Evolutionary conservation across 140 eudicot genomes (phyloP), one percentile per base, ranked within the genome.

Genomic region (Oenanthe javanica): DNA sequence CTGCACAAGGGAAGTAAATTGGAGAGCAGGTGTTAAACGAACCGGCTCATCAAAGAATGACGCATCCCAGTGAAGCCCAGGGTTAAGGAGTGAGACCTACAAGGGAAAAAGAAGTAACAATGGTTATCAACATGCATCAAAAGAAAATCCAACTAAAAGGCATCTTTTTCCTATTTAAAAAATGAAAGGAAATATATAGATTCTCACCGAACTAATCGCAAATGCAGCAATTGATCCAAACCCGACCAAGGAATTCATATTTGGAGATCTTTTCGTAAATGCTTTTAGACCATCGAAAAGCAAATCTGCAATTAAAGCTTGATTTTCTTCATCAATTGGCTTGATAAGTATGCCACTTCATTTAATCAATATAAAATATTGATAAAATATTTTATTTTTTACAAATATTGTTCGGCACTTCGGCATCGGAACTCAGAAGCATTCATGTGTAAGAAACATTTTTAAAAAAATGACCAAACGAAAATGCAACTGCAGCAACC

Each of bases 171-270:
- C 19, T n/a, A 0, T 72, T 4, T 1, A 73, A 8, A 43, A 19
- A 14, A 46, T 0, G 6, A 72, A 72, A 16, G 52, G 6, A 43
- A 72, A 23, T 46, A 45, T 9, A 12, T 14, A 79, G 42, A 78
- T 73, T 50, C 88, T 88, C 86, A 94, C 98, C 66, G 91, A 87
- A 81, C 96, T 91, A 54, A 94, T 89, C 82, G 85, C 89, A 86
- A 94, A 94, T 81, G 97, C 93, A 76, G 97, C 97, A 79, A 94
- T 85, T 77, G 97, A 89, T 79, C 98, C 98, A 79, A 94, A 94
- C 80, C 98, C 98, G 64, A 94, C 97, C 66, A 94, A 97, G 64
- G 98, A 94, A 88, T 94, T 94, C 98, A 94, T 91, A 86, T 94
- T 94, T 74, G 98, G 98, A 66, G 97, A 91, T 51, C 98, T 89